These are phyloP conservation scores for Huntiella omanensis DNA, from an alignment of 2,329 filamentous ascomycete species.

Conservation along the genomic window DNA sequence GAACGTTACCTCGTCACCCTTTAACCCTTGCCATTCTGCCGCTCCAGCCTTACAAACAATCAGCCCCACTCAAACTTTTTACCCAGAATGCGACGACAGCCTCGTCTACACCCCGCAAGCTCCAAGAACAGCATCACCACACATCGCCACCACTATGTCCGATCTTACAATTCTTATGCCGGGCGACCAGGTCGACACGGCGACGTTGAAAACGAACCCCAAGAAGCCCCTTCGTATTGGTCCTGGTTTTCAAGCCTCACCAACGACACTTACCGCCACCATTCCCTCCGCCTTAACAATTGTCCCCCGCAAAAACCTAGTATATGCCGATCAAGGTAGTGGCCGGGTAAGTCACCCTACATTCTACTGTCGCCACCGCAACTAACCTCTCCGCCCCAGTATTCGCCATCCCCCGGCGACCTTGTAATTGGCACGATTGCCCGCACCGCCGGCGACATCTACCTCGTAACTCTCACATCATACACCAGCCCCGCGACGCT, in stretches of 20 bases:
- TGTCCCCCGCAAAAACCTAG: conserved; percentile 54
- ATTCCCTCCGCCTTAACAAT: conserved; percentile 50
- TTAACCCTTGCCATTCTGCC: no score
- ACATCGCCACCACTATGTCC: conserved; percentile 26
- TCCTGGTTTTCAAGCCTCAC: conserved; percentile 60
- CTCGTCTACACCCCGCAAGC: not conserved
- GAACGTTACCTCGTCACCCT: no score
- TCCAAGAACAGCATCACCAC: not conserved
- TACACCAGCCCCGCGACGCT: conserved; percentile 48
- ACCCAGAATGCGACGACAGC: not conserved
- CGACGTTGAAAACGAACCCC: conserved; percentile 45
- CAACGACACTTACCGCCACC: conserved; percentile 40
- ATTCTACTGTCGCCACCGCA: not conserved
- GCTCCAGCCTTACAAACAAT: no score
- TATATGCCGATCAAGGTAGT: conserved; percentile 55
- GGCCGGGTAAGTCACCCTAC: conserved; percentile 39
- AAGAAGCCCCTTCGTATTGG: conserved; percentile 62
- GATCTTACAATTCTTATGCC: conserved; percentile 54
- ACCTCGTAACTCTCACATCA: conserved; percentile 57
- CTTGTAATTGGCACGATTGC: conserved; percentile 75
- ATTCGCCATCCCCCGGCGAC: conserved; percentile 62
- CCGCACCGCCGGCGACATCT: conserved; percentile 56
- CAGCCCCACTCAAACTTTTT: no score
- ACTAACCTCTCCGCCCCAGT: conserved; percentile 28
- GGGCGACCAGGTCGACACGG: conserved; percentile 52